Percentiles rank a stretch among this genome's conserved stretches.
Conservation (phyloP, 2,329 filamentous ascomycete genomes). For the Exophiala xenobiotica region DNA sequence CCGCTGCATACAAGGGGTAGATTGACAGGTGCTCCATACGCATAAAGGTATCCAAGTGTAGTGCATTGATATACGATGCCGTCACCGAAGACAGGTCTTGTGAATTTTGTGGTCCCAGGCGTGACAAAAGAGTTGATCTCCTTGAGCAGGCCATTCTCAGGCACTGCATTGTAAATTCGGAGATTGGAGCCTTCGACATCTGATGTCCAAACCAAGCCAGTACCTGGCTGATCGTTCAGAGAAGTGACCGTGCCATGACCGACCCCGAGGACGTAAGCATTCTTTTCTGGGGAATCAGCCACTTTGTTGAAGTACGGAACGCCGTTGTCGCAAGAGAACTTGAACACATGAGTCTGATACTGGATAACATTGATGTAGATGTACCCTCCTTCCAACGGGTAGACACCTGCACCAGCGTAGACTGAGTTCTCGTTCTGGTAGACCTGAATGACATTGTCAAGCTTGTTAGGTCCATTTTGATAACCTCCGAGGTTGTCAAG, state of each 20-base stretch:
- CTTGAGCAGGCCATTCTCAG: conserved; percentile 28
- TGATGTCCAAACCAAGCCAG: conserved; percentile 33
- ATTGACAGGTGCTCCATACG: conserved; percentile 42
- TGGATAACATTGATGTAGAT: conserved; percentile 41
- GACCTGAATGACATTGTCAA: conserved; percentile 41
- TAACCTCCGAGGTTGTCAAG: conserved; percentile 45
- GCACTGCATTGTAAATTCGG: conserved; percentile 33
- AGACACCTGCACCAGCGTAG: conserved; percentile 42
- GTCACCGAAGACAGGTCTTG: conserved; percentile 33
- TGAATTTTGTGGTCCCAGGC: conserved; percentile 32
- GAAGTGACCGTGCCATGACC: conserved; percentile 35
- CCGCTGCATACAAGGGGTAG: conserved; percentile 43
- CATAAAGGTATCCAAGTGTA: conserved; percentile 29
- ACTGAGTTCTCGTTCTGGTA: conserved; percentile 37
- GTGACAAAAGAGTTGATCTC: conserved; percentile 32
- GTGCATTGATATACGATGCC: conserved; percentile 30
- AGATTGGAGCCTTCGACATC: conserved; percentile 33
- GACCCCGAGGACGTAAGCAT: conserved; percentile 36
- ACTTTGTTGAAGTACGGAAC: conserved; percentile 36
- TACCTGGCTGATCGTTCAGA: conserved; percentile 29
- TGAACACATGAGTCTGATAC: conserved; percentile 35
- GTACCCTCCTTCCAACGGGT: conserved; percentile 46
- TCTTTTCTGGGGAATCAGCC: conserved; percentile 33
- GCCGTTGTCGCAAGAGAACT: conserved; percentile 36
- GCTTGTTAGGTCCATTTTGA: conserved; percentile 38